phyloP scores from a whole-genome alignment of 208 protist species.

The Leishmania guyanensis region DNA sequence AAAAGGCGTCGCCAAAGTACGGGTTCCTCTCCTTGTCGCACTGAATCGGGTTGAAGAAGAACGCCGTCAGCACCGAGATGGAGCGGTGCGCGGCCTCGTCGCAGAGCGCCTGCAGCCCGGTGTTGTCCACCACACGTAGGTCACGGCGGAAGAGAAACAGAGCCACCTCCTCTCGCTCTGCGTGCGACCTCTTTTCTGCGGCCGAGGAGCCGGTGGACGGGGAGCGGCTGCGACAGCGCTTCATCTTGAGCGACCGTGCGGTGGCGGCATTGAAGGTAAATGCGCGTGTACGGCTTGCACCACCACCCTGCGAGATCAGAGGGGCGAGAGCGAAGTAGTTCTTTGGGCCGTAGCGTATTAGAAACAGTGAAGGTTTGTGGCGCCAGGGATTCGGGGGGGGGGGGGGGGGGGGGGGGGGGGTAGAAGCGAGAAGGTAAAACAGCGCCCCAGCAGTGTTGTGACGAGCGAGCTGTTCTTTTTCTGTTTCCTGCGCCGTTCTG shows the following conservation, averaged over 20 bases:
- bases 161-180: slow-evolving; percentile 35
- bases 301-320: slow-evolving; percentile 20
- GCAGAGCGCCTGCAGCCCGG: slow-evolving; percentile 46
- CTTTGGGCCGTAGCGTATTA: not conserved
- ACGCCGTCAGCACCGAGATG: slow-evolving; percentile 56
- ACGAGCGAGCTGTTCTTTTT: not conserved
- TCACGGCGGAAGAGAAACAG: slow-evolving; percentile 80
- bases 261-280: not conserved
- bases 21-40: slow-evolving; percentile 55
- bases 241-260: slow-evolving; percentile 9
- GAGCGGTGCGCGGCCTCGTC: slow-evolving; percentile 26
- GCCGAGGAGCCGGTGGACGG: not conserved
- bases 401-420: not conserved
- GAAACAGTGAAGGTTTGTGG: not conserved
- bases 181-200: slow-evolving; percentile 15
- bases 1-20: slow-evolving; percentile 72
- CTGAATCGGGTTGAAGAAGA: slow-evolving; percentile 82
- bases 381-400: not conserved
- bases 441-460: not conserved
- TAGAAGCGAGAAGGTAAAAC: not conserved
- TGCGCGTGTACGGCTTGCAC: not conserved
- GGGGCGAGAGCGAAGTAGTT: slow-evolving; percentile 22
- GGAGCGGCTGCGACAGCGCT: slow-evolving; percentile 32
- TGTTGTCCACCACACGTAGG: slow-evolving; percentile 73
- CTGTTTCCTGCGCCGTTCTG: not conserved